These are phyloP conservation scores for Populus euphratica DNA, from an alignment of 345 rosid species.

Conservation along the genomic window DNA sequence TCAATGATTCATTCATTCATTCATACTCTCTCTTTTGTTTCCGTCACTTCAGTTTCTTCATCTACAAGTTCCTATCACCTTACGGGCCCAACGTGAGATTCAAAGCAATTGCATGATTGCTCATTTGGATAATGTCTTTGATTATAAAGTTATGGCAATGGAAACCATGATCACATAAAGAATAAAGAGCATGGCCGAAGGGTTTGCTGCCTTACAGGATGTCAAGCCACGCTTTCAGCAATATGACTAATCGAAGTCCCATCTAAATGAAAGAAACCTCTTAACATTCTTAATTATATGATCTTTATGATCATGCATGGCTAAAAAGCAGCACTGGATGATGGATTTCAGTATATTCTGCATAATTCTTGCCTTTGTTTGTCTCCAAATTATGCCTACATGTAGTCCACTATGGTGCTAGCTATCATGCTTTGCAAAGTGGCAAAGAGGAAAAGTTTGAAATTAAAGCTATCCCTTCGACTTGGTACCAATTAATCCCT, in stretches of 20 bases:
- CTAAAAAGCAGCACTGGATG: neutral
- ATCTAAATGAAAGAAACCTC: neutral
- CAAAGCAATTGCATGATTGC: neutral
- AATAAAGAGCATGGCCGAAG: neutral
- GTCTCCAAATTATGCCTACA: slow-evolving; percentile 1
- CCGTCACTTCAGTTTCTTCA: neutral
- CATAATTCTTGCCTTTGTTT: neutral
- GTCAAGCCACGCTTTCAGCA: neutral
- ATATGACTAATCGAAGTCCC: neutral
- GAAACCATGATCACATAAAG: neutral
- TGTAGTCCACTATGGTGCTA: neutral
- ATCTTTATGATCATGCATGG: neutral
- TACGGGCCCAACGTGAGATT: neutral
- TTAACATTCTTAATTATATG: neutral
- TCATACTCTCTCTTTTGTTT: neutral
- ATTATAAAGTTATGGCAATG: neutral
- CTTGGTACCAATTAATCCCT: neutral
- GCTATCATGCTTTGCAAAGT: neutral
- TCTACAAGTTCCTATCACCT: neutral
- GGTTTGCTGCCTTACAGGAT: neutral
- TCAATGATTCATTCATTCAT: too few species aligned
- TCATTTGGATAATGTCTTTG: neutral
- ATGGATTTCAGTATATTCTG: slow-evolving; percentile 2
- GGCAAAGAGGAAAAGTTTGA: neutral
- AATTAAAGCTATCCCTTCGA: neutral